Evolutionary conservation across 257 asterid genomes (phyloP), one percentile per base, ranked within the genome.

Genomic region (Paulownia fortunei): DNA sequence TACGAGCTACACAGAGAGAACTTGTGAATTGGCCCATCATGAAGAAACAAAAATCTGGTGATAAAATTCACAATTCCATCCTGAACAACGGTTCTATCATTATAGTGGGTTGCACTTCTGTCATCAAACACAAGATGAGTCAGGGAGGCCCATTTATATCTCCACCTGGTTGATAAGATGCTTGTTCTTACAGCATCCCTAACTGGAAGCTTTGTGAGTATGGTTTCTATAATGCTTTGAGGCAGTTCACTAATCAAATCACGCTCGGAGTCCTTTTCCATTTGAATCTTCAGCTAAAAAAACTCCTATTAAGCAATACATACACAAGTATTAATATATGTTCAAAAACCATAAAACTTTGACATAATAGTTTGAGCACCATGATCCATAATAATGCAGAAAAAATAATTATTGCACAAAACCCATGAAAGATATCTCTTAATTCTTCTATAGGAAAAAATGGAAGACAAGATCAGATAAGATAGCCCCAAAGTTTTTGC

Each of bases 241-340:
- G 99, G 99, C 73, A 94, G 89, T 79, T 94, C 97, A 66, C 94
- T 92, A 23, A 94, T 85, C 72, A 87, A 76, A 87, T 94, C 98
- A 34, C 13, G 68, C 59, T 18, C 89, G 3, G 8, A 39, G 80
- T 82, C 88, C 24, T 79, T 34, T 47, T 85, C 95, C 97, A 90
- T 91, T 70, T 16, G n/a, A 76, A 72, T 77, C 80, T 70, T 73
- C 72, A 72, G 83, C 79, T 21, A 23, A 37, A 54, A 27, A 4
- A 19, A 44, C n/a, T 11, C 82, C 85, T 49, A 15, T 34, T n/a
- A 41, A 59, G 34, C 24, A 77, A 72, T 12, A 66, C 21, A 64
- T 21, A 74, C 72, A 71, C 73, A 44, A 77, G 34, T 51, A 76
- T 67, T 21, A 73, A 23, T 1, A 70, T 6, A 72, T 27, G 37